Evolutionary conservation across 768 basidiomycete genomes (phyloP).

Genomic region (Pisolithus microcarpus): DNA sequence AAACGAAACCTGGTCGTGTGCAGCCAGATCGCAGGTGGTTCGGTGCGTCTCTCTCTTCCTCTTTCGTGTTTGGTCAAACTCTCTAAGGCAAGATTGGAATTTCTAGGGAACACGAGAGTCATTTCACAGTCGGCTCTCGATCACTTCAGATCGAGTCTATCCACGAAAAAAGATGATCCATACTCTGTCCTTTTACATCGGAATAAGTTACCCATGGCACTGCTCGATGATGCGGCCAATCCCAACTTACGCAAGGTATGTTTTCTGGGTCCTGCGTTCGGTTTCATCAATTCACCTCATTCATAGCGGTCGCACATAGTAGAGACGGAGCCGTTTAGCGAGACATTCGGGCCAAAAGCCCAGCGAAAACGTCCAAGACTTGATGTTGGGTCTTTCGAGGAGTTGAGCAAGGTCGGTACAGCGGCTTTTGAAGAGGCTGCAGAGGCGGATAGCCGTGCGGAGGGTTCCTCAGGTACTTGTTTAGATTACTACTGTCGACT

Average conservation of each 20-base stretch:
- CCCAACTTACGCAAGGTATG: conserved; percentile 69
- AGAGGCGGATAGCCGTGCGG: conserved; percentile 30
- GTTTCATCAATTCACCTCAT: conserved; percentile 3
- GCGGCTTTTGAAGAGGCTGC: conserved; percentile 51
- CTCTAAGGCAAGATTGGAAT: conserved; percentile 5
- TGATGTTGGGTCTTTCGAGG: conserved; percentile 87
- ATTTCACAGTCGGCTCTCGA: conserved; percentile 95
- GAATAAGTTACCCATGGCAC: conserved; percentile 96
- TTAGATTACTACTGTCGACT: background rate
- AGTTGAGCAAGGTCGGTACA: conserved; percentile 63
- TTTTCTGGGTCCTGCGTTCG: background rate
- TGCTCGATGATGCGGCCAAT: conserved; percentile 85
- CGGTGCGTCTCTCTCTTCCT: conserved; percentile 46
- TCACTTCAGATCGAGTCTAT: conserved; percentile 89
- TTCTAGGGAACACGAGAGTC: conserved; percentile 89
- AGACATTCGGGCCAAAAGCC: conserved; percentile 94
- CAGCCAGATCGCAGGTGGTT: conserved; percentile 98
- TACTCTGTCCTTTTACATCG: conserved; percentile 90
- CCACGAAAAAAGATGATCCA: conserved; percentile 82
- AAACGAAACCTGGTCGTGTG: conserved; percentile 83
- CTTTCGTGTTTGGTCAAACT: background rate
- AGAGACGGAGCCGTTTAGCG: conserved; percentile 89
- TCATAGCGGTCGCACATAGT: conserved; percentile 82
- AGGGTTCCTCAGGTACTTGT: conserved; percentile 39
- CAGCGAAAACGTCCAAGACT: conserved; percentile 86